phyloP scores from a whole-genome alignment of 805 yeast species.

The Kodamaea nitidulidarum region DNA sequence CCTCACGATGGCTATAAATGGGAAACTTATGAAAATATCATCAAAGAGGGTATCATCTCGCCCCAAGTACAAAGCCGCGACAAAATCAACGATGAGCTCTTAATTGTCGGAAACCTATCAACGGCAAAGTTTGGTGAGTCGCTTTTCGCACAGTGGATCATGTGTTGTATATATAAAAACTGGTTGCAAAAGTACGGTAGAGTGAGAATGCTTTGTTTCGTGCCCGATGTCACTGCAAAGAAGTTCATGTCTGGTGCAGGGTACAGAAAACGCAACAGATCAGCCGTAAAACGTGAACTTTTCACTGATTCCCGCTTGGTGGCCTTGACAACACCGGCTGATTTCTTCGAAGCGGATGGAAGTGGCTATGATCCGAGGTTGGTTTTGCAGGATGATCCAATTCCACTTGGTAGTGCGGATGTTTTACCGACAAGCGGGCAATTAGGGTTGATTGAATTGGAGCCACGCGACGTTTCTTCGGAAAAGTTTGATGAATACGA shows the following conservation, averaged over 20 bases:
- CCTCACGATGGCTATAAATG: conserved; percentile 61
- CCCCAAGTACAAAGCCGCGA: conserved; percentile 27
- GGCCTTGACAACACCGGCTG: conserved; percentile 38
- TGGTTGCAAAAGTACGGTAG: conserved; percentile 73
- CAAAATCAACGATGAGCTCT: conserved; percentile 48
- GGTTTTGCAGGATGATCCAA: conserved; percentile 35
- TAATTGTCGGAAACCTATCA: conserved; percentile 59
- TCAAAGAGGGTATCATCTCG: conserved; percentile 42
- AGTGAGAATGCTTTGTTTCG: conserved; percentile 70
- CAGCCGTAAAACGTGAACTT: conserved; percentile 61
- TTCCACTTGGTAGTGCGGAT: conserved; percentile 24
- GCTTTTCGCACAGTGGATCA: conserved; percentile 68
- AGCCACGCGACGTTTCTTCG: conserved; percentile 31
- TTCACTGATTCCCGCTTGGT: conserved; percentile 56
- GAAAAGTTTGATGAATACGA: conserved; percentile 60
- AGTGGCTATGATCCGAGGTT: conserved; percentile 33
- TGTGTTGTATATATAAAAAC: conserved; percentile 61
- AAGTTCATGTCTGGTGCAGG: conserved; percentile 60
- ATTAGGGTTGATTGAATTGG: conserved; percentile 56
- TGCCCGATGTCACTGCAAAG: conserved; percentile 50
- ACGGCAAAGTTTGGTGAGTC: conserved; percentile 55
- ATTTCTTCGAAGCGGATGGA: conserved; percentile 25
- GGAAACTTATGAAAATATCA: conserved; percentile 52
- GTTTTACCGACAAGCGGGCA: conserved; percentile 31
- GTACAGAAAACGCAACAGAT: conserved; percentile 51